Evolutionary conservation across 129 eudicot species (phyloP), one percentile per base, ranked within the genome.

Genomic region (Centrapalus pauciflorus): DNA sequence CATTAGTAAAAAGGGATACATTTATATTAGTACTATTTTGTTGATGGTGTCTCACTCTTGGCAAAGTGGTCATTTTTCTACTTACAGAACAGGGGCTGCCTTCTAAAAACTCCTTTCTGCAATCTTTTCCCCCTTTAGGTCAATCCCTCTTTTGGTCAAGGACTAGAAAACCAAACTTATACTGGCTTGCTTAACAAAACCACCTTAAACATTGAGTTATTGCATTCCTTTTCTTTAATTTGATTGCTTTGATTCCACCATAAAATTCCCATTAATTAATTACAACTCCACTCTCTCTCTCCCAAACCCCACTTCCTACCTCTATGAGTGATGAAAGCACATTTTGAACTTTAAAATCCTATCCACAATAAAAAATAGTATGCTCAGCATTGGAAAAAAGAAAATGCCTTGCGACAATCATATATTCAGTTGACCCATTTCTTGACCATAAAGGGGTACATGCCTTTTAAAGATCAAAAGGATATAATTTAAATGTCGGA

Each of bases 21-120:
- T 51, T 64, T 67, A 37, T 25, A 55, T 62, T 68, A 45, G 71
- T 41, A 52, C 29, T 27, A 64, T 67, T 64, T 34, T 50, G 25
- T 28, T 45, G 26, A 64, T 43, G 17, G 16, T 11, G 28, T 64
- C 5, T 26, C 69, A 64, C 8, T 40, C 17, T 38, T 7, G 33
- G 5, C 51, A n/a, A 61, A 71, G 84, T 75, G 74, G 72, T 63
- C 55, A 67, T 77, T 19, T 60, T 77, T 71, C 81, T 74, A 73
- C 76, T 76, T 83, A 23, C 21, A 55, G 67, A 62, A 79, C 72
- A 66, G 45, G 75, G 81, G 38, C 68, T 43, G 72, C 56, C 75
- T 66, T 79, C 57, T 66, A 68, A 40, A 45, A 29, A 59, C 63
- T 69, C 76, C 64, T 38, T 20, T 55, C n/a, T 54, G 63, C 25